A percentile compares a stretch with the other conserved stretches of the same genome.
These are phyloP conservation scores for Globisporangium perplexum DNA, from an alignment of 352 stramenopile species.

Conservation along the genomic window DNA sequence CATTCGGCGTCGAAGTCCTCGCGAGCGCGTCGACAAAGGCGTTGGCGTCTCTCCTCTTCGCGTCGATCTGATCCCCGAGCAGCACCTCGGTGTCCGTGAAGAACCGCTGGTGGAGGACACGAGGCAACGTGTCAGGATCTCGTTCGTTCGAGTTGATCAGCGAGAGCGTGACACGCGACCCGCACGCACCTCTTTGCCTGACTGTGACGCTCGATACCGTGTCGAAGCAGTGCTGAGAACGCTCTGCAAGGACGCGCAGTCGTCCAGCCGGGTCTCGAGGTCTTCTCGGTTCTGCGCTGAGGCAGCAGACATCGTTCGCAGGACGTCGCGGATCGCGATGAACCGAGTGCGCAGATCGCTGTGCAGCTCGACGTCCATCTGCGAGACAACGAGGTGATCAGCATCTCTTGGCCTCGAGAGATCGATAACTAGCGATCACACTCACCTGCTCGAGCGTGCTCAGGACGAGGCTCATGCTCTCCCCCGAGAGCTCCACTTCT, in stretches of 20 bases:
- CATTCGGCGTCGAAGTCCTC: constrained; percentile 15
- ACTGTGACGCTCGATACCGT: background rate
- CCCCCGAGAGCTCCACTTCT: constrained; percentile 20
- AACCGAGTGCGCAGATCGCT: constrained; percentile 23
- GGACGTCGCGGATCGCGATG: constrained; percentile 17
- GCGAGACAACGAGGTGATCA: background rate
- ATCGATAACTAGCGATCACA: background rate
- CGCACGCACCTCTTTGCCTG: constrained; percentile 4
- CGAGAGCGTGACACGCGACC: background rate
- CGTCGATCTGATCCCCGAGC: constrained; percentile 30
- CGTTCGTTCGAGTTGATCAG: background rate
- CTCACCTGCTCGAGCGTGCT: constrained; percentile 13
- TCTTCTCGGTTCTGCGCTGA: constrained; percentile 14
- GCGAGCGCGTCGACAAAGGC: constrained; percentile 24
- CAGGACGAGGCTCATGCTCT: constrained; percentile 14
- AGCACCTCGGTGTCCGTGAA: constrained; percentile 38
- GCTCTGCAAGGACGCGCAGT: constrained; percentile 17
- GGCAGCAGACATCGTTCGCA: constrained; percentile 16
- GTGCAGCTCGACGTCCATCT: constrained; percentile 21
- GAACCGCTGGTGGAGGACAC: constrained; percentile 14
- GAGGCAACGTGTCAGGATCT: background rate
- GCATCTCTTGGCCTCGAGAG: no score
- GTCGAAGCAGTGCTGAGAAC: constrained; percentile 17
- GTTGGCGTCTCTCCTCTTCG: constrained; percentile 28
- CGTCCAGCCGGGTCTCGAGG: constrained; percentile 21